Evolutionary conservation across 805 yeast genomes (phyloP).

Genomic region (Millerago galiae): DNA sequence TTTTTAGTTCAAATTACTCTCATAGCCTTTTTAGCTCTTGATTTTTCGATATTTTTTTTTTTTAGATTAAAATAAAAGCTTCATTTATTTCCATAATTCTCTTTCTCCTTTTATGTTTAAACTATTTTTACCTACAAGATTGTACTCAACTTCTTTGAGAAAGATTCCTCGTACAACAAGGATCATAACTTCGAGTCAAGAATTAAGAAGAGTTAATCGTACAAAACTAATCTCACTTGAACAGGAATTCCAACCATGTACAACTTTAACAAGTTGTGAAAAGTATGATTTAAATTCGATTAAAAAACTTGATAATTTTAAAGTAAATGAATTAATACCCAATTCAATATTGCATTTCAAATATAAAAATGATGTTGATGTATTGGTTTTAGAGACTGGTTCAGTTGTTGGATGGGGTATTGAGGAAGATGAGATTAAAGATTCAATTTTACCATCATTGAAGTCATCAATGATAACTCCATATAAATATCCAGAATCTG

Average conservation of each 20-base stretch:
- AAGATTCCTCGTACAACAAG: slow-evolving; percentile 13
- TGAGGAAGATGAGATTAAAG: slow-evolving; percentile 43
- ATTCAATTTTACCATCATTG: slow-evolving; percentile 47
- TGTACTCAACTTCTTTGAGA: not conserved
- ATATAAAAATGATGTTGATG: slow-evolving; percentile 39
- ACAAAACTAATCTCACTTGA: not conserved
- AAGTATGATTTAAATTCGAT: slow-evolving; percentile 50
- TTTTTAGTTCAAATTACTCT: no score
- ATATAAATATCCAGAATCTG: slow-evolving; percentile 56
- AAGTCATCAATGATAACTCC: slow-evolving; percentile 40
- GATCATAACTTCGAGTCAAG: slow-evolving; percentile 7
- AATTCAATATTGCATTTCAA: slow-evolving; percentile 61
- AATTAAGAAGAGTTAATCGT: slow-evolving; percentile 12
- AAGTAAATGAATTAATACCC: slow-evolving; percentile 37
- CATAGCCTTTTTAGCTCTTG: no score
- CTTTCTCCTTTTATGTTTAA: not conserved
- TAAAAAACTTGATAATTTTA: slow-evolving; percentile 22
- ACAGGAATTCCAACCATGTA: slow-evolving; percentile 39
- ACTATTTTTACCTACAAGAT: not conserved
- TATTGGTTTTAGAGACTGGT: slow-evolving; percentile 70
- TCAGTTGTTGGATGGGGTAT: slow-evolving; percentile 82
- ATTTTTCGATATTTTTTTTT: no score
- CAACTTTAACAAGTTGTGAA: slow-evolving; percentile 71
- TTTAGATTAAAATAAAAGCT: no score
- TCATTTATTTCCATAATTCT: no score